Percentiles rank a stretch among this genome's conserved stretches.
phyloP scores from a whole-genome alignment of 495 filamentous ascomycete genomes.

The Massariosphaeria phaeospora region DNA sequence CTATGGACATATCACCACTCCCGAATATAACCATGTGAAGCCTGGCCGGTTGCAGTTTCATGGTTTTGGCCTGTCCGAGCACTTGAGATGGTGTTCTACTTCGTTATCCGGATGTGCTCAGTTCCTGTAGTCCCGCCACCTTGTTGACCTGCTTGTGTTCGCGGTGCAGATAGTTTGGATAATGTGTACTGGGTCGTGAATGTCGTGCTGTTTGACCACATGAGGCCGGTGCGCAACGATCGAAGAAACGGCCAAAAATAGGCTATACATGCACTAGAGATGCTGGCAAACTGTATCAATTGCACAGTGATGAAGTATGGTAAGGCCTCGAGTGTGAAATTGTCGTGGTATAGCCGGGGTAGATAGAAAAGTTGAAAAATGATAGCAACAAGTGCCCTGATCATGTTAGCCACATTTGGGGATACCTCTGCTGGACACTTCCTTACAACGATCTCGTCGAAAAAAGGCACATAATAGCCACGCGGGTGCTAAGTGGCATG shows the following conservation, averaged over 20 bases:
- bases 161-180: no score
- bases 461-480: background rate
- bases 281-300: background rate
- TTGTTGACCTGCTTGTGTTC: no score
- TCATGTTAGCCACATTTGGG: background rate
- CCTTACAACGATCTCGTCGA: background rate
- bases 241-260: background rate
- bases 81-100: no score
- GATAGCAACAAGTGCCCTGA: background rate
- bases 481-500: background rate
- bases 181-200: background rate
- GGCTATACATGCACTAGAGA: background rate
- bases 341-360: background rate
- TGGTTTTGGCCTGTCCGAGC: no score
- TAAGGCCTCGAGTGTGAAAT: background rate
- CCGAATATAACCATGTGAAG: no score
- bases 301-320: background rate
- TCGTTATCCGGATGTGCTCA: no score
- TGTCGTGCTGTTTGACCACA: background rate
- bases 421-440: background rate
- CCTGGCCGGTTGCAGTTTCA: no score
- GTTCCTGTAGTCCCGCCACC: no score
- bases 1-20: no score
- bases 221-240: background rate
- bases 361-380: background rate